phyloP scores from a whole-genome alignment of 2,329 filamentous ascomycete genomes.

The Talaromyces sp. region DNA sequence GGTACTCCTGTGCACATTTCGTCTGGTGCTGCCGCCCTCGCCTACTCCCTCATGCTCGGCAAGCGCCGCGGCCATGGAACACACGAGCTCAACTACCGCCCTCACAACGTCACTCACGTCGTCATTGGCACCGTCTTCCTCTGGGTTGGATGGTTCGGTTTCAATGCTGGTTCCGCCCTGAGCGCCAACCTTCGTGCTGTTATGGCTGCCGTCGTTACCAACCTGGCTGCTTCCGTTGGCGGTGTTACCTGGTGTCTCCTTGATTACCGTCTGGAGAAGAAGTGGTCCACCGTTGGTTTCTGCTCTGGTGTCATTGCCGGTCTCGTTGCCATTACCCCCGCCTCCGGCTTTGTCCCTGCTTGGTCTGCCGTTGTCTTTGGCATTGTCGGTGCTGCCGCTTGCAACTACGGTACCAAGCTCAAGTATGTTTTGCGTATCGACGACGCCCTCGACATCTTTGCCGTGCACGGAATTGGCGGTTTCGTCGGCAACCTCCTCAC shows the following conservation, averaged over 20 bases:
- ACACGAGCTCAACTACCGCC: constrained; percentile 83
- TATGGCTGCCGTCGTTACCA: constrained; percentile 82
- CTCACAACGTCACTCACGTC: constrained; percentile 89
- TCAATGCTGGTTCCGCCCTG: constrained; percentile 82
- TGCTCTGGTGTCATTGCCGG: constrained; percentile 86
- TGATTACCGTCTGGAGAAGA: constrained; percentile 81
- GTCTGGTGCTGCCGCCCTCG: constrained; percentile 75
- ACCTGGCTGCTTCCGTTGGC: constrained; percentile 75
- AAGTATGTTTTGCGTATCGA: constrained; percentile 79
- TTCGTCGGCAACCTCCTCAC: constrained; percentile 74
- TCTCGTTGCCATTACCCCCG: constrained; percentile 81
- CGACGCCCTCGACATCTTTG: constrained; percentile 84
- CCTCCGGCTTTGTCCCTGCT: constrained; percentile 76
- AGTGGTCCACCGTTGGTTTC: constrained; percentile 91
- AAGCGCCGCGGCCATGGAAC: constrained; percentile 80
- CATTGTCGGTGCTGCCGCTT: constrained; percentile 66
- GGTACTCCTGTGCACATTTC: constrained; percentile 87
- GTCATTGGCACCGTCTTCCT: constrained; percentile 90
- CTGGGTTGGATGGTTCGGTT: constrained; percentile 94
- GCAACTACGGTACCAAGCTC: constrained; percentile 87
- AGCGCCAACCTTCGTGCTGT: constrained; percentile 77
- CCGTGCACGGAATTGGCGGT: constrained; percentile 73
- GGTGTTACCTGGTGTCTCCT: constrained; percentile 86
- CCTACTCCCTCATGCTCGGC: constrained; percentile 87
- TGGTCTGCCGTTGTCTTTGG: constrained; percentile 82